These are phyloP conservation scores for Exophiala lecanii-corni DNA, from an alignment of 2,329 filamentous ascomycete species.

Conservation along the genomic window DNA sequence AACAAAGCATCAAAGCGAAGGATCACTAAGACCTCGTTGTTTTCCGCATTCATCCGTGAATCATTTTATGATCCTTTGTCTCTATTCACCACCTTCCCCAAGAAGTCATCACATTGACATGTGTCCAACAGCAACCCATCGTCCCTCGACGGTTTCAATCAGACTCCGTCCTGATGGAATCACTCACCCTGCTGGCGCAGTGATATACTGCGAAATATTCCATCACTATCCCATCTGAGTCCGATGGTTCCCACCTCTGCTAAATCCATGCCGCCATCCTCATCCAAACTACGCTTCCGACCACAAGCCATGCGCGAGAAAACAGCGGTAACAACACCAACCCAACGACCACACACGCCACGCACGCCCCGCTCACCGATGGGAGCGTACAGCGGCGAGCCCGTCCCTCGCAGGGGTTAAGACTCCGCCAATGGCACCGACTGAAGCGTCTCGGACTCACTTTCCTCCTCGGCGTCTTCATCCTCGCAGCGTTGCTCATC, in stretches of 20 bases:
- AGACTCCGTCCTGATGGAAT: background rate
- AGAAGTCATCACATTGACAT: background rate
- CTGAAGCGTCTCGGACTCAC: background rate
- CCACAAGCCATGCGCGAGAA: no score
- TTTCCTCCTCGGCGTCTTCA: background rate
- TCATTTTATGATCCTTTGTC: background rate
- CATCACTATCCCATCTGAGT: background rate
- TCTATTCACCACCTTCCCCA: background rate
- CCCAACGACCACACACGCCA: background rate
- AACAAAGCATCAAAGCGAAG: background rate
- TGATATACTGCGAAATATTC: background rate
- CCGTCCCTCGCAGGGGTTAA: background rate
- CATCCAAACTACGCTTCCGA: conserved; percentile 9
- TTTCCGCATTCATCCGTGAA: background rate
- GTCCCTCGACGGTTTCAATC: background rate
- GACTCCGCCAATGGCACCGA: background rate
- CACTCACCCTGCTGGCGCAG: background rate
- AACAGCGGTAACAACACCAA: conserved; percentile 4
- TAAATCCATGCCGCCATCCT: background rate
- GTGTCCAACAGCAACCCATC: background rate
- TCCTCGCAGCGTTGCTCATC: background rate
- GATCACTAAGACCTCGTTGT: background rate
- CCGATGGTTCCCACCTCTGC: background rate
- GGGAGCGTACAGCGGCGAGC: conserved; percentile 7
- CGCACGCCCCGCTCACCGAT: conserved; percentile 7